Evolutionary conservation across 2,329 filamentous ascomycete genomes (phyloP).

Genomic region (Xylaria sp.): DNA sequence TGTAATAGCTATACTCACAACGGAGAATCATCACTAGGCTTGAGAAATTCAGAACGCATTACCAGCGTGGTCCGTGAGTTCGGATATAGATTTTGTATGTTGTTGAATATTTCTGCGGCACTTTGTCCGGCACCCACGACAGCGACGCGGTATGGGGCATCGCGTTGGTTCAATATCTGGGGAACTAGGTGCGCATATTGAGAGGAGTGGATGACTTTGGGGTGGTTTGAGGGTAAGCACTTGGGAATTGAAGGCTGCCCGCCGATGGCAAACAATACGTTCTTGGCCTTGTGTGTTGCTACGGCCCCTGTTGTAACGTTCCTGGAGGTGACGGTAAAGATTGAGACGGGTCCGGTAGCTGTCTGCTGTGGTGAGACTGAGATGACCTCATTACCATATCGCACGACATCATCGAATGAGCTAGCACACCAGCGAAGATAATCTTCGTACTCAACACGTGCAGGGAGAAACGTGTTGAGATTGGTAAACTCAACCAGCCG

Average conservation of each 20-base stretch:
- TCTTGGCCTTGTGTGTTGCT: conserved; percentile 66
- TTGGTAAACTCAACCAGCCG: conserved; percentile 93
- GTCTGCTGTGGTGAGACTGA: conserved; percentile 71
- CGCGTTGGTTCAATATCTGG: conserved; percentile 65
- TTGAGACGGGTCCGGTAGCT: conserved; percentile 63
- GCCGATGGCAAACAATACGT: conserved; percentile 70
- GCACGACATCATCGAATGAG: conserved; percentile 77
- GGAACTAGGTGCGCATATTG: conserved; percentile 77
- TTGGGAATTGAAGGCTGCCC: conserved; percentile 76
- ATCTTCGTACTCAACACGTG: conserved; percentile 90
- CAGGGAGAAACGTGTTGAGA: conserved; percentile 85
- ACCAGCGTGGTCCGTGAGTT: conserved; percentile 81
- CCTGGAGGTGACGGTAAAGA: conserved; percentile 74
- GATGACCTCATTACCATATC: conserved; percentile 81
- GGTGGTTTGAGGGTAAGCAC: conserved; percentile 73
- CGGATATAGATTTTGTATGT: conserved; percentile 83
- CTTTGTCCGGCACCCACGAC: conserved; percentile 92
- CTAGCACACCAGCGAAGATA: conserved; percentile 93
- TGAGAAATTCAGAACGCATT: conserved; percentile 83
- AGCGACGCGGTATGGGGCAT: conserved; percentile 75
- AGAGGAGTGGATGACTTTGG: conserved; percentile 86
- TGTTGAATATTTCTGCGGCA: conserved; percentile 94
- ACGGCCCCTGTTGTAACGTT: conserved; percentile 67
- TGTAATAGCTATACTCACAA: conserved; percentile 72
- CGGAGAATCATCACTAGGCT: conserved; percentile 93